Percentiles rank a stretch among this genome's conserved stretches.
Evolutionary conservation across 768 basidiomycete genomes (phyloP).

Genomic region (Ramaria sp.): DNA sequence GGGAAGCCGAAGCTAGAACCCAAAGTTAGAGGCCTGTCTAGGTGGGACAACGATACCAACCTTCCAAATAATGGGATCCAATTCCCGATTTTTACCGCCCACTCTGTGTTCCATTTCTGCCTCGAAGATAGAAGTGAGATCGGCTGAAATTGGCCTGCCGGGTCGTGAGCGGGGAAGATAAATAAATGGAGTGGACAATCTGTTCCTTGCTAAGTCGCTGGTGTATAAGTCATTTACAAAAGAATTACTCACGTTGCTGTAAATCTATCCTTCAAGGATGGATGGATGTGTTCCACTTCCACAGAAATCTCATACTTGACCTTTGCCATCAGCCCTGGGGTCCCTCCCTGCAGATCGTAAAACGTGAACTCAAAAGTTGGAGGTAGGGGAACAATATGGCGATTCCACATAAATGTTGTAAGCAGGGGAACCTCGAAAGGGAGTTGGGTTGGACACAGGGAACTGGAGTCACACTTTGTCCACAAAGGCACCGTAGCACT

Average conservation of each 20-base stretch:
- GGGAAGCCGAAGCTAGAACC: conserved; percentile 40
- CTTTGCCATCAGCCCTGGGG: conserved; percentile 61
- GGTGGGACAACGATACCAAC: background rate
- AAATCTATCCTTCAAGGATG: conserved; percentile 7
- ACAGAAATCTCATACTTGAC: conserved; percentile 53
- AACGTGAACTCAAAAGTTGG: conserved; percentile 30
- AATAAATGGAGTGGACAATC: conserved; percentile 47
- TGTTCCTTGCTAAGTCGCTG: conserved; percentile 22
- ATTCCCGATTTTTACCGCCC: background rate
- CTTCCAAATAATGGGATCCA: conserved; percentile 8
- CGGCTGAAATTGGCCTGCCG: conserved; percentile 34
- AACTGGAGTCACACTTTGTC: conserved; percentile 33
- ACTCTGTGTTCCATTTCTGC: conserved; percentile 2
- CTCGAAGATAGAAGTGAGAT: conserved; percentile 22
- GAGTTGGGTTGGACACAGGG: conserved; percentile 40
- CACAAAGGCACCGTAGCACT: conserved; percentile 33
- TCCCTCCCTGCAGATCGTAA: conserved; percentile 54
- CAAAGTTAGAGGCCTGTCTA: background rate
- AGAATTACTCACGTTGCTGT: background rate
- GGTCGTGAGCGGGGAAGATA: conserved; percentile 62
- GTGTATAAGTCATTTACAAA: background rate
- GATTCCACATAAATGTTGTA: conserved; percentile 29
- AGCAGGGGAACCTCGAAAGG: conserved; percentile 50
- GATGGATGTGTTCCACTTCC: conserved; percentile 20
- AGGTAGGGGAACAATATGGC: conserved; percentile 33